Percentiles rank a stretch among this genome's conserved stretches.
These are phyloP conservation scores for Skeletonema costatum DNA, from an alignment of 108 stramenopile genomes.

Conservation along the genomic window DNA sequence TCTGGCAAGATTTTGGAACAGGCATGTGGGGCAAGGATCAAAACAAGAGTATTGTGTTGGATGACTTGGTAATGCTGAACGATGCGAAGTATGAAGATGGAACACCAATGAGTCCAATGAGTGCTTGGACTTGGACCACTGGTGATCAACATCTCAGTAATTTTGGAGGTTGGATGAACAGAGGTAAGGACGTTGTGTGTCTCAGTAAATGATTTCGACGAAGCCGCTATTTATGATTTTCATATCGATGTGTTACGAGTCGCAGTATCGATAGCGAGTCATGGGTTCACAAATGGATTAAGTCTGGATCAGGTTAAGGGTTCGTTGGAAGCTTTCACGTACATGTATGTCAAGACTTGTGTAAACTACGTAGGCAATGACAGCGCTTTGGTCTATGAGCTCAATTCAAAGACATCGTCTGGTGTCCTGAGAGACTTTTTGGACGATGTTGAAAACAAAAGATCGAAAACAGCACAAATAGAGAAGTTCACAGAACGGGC, in stretches of 20 bases:
- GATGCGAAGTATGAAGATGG: constrained; percentile 43
- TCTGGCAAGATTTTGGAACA: constrained; percentile 60
- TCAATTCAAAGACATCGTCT: constrained; percentile 47
- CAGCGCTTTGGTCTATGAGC: constrained; percentile 42
- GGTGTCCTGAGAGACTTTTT: constrained; percentile 54
- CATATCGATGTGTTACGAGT: constrained; percentile 64
- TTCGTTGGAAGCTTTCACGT: constrained; percentile 50
- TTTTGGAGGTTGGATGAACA: constrained; percentile 66
- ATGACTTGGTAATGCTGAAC: constrained; percentile 28
- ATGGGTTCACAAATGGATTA: constrained; percentile 59
- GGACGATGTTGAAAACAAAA: constrained; percentile 29
- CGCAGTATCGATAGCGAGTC: constrained; percentile 59
- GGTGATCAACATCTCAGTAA: constrained; percentile 75
- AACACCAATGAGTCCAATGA: constrained; percentile 34
- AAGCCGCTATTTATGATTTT: constrained; percentile 72
- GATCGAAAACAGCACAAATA: constrained; percentile 32
- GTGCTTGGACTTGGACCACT: constrained; percentile 70
- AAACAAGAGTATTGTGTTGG: constrained; percentile 21
- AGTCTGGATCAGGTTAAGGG: constrained; percentile 19
- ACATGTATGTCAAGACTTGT: constrained; percentile 53
- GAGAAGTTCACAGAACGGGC: constrained; percentile 57
- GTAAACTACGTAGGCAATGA: constrained; percentile 60
- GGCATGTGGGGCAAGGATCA: constrained; percentile 37
- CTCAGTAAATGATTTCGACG: constrained; percentile 75
- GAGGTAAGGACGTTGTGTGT: constrained; percentile 62